These are phyloP conservation scores for Allium sativum DNA, from an alignment of 106 monocot species.

Conservation along the genomic window DNA sequence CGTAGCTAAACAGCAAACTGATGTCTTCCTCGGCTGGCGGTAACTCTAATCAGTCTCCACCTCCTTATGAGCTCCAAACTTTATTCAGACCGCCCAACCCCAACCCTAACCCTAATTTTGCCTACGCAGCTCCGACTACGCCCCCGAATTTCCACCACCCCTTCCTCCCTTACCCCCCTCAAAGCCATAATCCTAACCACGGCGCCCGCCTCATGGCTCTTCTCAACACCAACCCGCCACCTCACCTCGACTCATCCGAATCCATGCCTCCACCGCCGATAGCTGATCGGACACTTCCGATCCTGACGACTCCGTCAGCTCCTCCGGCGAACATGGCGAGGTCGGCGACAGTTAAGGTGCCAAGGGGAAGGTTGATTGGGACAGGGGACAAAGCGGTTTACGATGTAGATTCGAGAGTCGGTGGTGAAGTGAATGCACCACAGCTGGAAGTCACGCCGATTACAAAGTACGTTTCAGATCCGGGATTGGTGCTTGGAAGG, in stretches of 20 bases:
- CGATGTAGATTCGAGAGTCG: constrained; percentile 68
- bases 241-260: constrained; percentile 49
- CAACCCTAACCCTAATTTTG: constrained; percentile 1
- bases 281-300: constrained; percentile 9
- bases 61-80: constrained; percentile 8
- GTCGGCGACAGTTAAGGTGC: constrained; percentile 59
- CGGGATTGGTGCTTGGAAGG: constrained; percentile 79
- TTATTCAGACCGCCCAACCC: constrained; percentile 5
- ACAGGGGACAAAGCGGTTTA: constrained; percentile 50
- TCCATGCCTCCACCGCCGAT: constrained; percentile 51
- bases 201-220: constrained; percentile 84
- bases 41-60: constrained; percentile 5
- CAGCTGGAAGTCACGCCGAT: constrained; percentile 98
- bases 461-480: constrained; percentile 90
- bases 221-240: constrained; percentile 28
- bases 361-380: constrained; percentile 53
- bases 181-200: constrained; percentile 22
- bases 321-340: constrained; percentile 32
- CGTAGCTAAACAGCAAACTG: background rate
- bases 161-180: constrained; percentile 17
- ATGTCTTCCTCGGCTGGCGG: constrained; percentile 8
- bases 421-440: constrained; percentile 59
- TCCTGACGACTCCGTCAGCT: constrained; percentile 36
- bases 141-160: constrained; percentile 15
- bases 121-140: constrained; percentile 9